Evolutionary conservation across 1,284 basidiomycete species (phyloP).

Genomic region (Amanita bisporigera): DNA sequence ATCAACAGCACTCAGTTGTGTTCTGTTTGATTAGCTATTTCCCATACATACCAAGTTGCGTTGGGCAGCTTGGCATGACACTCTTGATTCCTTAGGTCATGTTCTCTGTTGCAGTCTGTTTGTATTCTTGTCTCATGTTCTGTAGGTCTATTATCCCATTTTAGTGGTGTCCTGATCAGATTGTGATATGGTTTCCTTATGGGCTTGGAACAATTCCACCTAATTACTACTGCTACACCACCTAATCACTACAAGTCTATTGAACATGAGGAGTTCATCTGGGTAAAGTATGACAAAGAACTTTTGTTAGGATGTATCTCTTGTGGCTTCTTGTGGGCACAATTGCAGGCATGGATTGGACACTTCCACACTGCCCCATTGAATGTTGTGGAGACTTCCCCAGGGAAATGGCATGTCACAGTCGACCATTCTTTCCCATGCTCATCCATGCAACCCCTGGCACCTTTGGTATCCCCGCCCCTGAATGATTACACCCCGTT

Average conservation of each 20-base stretch:
- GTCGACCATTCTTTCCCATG: constrained; percentile 31
- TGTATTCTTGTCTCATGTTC: neutral
- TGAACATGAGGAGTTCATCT: constrained; percentile 5
- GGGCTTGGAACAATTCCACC: constrained; percentile 6
- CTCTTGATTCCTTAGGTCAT: neutral
- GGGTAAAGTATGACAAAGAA: constrained; percentile 9
- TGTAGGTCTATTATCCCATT: neutral
- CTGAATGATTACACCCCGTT: neutral
- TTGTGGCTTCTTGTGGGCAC: neutral
- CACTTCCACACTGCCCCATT: constrained; percentile 28
- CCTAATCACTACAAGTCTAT: constrained; percentile 16
- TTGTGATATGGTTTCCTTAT: constrained; percentile 14
- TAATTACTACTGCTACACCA: constrained; percentile 9
- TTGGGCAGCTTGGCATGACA: constrained; percentile 14
- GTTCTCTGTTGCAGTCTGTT: neutral
- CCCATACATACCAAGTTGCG: constrained; percentile 12
- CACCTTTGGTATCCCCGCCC: too few species aligned
- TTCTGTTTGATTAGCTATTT: neutral
- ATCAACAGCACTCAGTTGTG: too few species aligned
- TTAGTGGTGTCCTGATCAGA: neutral
- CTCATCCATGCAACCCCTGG: neutral
- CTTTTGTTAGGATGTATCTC: neutral
- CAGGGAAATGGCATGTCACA: constrained; percentile 18
- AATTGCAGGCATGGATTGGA: constrained; percentile 18
- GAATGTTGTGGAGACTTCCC: constrained; percentile 26